phyloP scores from a whole-genome alignment of 768 basidiomycete genomes.

The Calocera viscosa region DNA sequence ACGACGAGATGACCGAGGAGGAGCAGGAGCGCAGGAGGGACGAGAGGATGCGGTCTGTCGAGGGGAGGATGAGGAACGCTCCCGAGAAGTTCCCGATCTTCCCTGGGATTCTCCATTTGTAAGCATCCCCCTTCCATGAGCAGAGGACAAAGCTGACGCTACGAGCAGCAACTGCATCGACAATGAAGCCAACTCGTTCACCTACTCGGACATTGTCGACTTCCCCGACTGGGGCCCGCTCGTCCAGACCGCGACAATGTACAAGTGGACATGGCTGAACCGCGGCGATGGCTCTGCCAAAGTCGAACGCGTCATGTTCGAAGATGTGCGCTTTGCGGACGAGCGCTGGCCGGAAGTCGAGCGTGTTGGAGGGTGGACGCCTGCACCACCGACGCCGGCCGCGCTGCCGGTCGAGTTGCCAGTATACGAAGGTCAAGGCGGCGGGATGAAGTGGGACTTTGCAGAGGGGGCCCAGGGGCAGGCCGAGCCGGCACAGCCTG shows the following conservation, averaged over 20 bases:
- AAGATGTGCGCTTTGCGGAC: conserved; percentile 4
- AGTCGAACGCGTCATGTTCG: background rate
- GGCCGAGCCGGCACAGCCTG: background rate
- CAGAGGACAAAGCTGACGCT: background rate
- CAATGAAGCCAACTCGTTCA: conserved; percentile 6
- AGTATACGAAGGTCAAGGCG: background rate
- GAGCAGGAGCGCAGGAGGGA: conserved; percentile 75
- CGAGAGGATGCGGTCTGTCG: conserved; percentile 40
- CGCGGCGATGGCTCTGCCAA: background rate
- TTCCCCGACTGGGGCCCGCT: conserved; percentile 1
- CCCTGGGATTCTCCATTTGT: conserved; percentile 5
- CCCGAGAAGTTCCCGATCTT: conserved; percentile 43
- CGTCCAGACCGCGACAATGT: background rate
- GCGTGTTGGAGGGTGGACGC: background rate
- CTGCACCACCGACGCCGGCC: background rate
- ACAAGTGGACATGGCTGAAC: conserved; percentile 7
- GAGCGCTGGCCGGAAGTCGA: background rate
- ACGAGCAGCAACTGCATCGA: conserved; percentile 1
- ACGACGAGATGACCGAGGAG: conserved; percentile 57
- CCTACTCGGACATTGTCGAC: conserved; percentile 1
- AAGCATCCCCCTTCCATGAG: background rate
- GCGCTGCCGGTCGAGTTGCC: background rate
- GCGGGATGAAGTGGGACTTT: background rate
- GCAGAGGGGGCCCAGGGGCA: background rate
- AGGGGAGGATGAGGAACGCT: conserved; percentile 45